Percentiles rank a stretch among this genome's conserved stretches.
Evolutionary conservation across 768 basidiomycete species (phyloP).

Genomic region (Brasilioporus rufonigricans): DNA sequence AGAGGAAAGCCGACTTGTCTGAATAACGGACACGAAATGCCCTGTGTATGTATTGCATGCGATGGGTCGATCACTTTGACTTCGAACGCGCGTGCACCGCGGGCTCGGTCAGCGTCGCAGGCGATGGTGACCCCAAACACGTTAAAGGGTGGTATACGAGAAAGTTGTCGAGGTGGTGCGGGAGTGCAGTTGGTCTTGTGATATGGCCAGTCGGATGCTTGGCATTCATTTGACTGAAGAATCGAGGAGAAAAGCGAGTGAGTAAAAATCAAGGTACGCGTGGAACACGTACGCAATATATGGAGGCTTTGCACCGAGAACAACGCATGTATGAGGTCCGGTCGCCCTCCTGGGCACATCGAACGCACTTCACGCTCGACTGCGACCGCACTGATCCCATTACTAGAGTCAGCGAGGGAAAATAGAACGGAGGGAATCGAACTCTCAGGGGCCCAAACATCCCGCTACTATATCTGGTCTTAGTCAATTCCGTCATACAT

Average conservation of each 20-base stretch:
- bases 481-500: neutral
- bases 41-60: slow-evolving; percentile 26
- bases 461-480: neutral
- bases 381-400: neutral
- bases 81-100: slow-evolving; percentile 23
- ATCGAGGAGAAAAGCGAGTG: neutral
- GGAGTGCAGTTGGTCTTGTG: slow-evolving; percentile 17
- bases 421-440: neutral
- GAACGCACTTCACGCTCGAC: slow-evolving; percentile 6
- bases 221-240: slow-evolving; percentile 23
- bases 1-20: slow-evolving; percentile 29
- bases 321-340: slow-evolving; percentile 24
- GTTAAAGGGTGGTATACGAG: neutral
- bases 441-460: neutral
- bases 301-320: slow-evolving; percentile 22
- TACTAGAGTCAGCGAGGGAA: neutral
- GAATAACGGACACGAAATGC: slow-evolving; percentile 26
- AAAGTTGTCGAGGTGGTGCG: neutral
- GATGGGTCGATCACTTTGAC: slow-evolving; percentile 17
- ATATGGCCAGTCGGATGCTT: slow-evolving; percentile 22
- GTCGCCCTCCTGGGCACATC: slow-evolving; percentile 14
- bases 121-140: slow-evolving; percentile 21
- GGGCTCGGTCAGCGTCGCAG: slow-evolving; percentile 25
- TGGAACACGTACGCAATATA: slow-evolving; percentile 23
- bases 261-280: neutral